Evolutionary conservation across 257 asterid species (phyloP), one percentile per base, ranked within the genome.

Genomic region (Solanum peruvianum): DNA sequence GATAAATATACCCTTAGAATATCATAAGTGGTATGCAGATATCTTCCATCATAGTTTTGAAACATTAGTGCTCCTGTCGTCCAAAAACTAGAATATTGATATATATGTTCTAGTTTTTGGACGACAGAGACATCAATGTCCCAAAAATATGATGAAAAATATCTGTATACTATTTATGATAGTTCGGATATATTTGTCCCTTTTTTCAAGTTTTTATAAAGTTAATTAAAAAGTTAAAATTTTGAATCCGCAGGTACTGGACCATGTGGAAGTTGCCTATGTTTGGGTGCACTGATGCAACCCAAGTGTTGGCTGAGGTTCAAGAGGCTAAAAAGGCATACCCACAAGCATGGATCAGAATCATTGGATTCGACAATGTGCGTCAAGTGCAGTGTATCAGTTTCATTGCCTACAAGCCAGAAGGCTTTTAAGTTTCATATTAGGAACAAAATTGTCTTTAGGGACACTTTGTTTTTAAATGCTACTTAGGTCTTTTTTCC

Each of bases 221-320:
- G 0, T 0, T 35, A 33, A n/a, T 0, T 35, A 35, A 35, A 35
- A 37, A 37, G 39, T 37, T 37, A 1, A 37, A 37, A 25, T 56
- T 56, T 11, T 56, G 64, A 66, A 3, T 52, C 62, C 62, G 23
- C 20, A 75, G 82, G 2, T 92, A 93, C 90, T 91, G 94, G 95
- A 89, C 91, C 37, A 90, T 93, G 94, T 93, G 95, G 96, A 93
- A 93, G 93, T 49, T 91, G 86, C 94, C 95, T 64, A 93, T 93
- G 94, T 93, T 88, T 44, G 93, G 94, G 64, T 91, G 95, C 93
- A 92, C 90, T 0, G 95, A 93, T 56, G 37, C 94, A 1, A 2
- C 88, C 6, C 94, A 91, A 85, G 95, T 93, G 83, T 2, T 92
- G 82, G 42, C 14, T 12, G 94, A 93, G 90, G 44, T 92, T 0